Evolutionary conservation across 23 red algal species (phyloP).

Genomic region (Chondrus crispus): DNA sequence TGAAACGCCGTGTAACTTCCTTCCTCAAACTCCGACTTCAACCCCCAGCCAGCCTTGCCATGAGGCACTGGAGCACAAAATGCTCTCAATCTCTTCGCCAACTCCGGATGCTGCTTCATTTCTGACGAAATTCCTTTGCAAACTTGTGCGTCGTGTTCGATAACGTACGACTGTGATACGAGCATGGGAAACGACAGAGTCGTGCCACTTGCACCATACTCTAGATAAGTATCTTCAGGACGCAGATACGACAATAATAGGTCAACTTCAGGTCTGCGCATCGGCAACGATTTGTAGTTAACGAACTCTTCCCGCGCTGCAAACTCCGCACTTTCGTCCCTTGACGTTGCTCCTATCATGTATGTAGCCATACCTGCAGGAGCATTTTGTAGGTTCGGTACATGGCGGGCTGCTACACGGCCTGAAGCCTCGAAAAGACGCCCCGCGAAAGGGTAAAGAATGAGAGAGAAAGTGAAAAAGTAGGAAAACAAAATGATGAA

Average conservation of each 20-base stretch:
- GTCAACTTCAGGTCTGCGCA: constrained; percentile 57
- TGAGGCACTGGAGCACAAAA: constrained; percentile 49
- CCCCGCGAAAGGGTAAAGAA: constrained; percentile 22
- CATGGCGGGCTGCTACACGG: background rate
- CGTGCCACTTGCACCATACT: constrained; percentile 54
- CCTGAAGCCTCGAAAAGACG: background rate
- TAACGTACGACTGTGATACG: constrained; percentile 26
- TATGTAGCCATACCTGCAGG: background rate
- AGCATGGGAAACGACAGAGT: constrained; percentile 45
- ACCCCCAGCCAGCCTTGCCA: constrained; percentile 47
- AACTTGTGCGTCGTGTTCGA: constrained; percentile 65
- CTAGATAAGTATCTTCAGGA: constrained; percentile 48
- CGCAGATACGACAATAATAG: constrained; percentile 42
- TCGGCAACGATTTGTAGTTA: constrained; percentile 38
- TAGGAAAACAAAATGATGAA: constrained; percentile 16
- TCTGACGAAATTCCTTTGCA: constrained; percentile 11
- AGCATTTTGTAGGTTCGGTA: background rate
- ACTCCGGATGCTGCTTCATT: background rate
- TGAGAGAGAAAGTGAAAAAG: constrained; percentile 20
- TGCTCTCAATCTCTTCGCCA: constrained; percentile 4
- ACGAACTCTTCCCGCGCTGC: background rate
- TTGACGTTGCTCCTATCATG: background rate
- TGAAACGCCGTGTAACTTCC: constrained; percentile 60
- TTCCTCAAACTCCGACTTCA: constrained; percentile 36
- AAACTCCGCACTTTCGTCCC: background rate